Evolutionary conservation across 352 stramenopile genomes (phyloP), one percentile per base, ranked within the genome.

Genomic region (Globisporangium mamillatum): DNA sequence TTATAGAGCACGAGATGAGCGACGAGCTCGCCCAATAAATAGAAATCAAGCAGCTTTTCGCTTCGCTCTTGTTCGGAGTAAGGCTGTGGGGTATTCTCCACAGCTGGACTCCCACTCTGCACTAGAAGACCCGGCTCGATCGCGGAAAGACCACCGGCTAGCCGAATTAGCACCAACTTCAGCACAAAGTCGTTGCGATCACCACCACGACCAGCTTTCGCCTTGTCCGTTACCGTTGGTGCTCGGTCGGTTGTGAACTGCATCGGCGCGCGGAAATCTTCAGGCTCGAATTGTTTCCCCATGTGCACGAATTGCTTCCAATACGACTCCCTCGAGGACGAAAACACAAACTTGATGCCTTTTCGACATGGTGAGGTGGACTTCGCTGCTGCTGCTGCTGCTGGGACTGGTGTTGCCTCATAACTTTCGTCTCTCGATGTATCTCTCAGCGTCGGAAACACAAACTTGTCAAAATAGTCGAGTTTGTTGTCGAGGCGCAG

Each of bases 401-500:
- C 32, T 38, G 32, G 32, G 32, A 38, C 32, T 38, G 29, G 5
- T 4, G 36, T 24, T 6, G 22, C 46, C 25, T 10, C 54, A 16
- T 54, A n/a, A n/a, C 10, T 53, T 9, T 10, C 44, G 8, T 1
- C 29, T 25, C 29, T 61, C 10, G 22, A 18, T 12, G 41, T 10
- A 7, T 7, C 12, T 41, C 70, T 79, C 34, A 86, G 56, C 5
- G 71, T 73, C 24, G 74, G 75, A 20, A 89, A 81, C n/a, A 84
- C 70, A 22, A 76, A 74, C 8, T 55, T 27, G 62, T 66, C 44
- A 46, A 89, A 62, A 63, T 88, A 89, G 12, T 83, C 69, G 9
- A 91, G 73, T 53, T 90, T 92, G 71, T 85, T 88, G 66, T 92
- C 84, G 36, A 90, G 67, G 4, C 84, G 84, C 63, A 92, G 66